phyloP scores from a whole-genome alignment of 257 asterid species.

The Nicotiana obtusifolia region DNA sequence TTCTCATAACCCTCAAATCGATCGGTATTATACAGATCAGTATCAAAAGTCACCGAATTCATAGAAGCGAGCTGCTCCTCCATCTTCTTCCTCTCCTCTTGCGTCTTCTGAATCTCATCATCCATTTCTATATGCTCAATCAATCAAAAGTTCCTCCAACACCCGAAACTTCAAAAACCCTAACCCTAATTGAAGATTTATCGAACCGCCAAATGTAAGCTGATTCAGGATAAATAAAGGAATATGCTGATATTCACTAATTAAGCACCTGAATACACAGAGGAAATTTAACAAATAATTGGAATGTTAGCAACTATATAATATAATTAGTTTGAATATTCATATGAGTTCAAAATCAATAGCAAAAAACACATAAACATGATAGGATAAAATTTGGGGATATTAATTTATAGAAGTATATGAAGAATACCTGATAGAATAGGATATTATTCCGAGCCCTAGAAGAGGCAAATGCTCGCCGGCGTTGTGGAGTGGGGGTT shows the following conservation, averaged over 20 bases:
- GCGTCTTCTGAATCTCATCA: constrained; percentile 59
- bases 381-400: too few relatives aligned
- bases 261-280: not conserved
- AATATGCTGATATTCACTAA: not conserved
- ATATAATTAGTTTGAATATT: too few relatives aligned
- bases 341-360: too few relatives aligned
- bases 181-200: not conserved
- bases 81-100: constrained; percentile 83
- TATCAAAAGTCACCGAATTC: constrained; percentile 63
- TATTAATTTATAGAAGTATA: too few relatives aligned
- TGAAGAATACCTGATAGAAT: too few relatives aligned
- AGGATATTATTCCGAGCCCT: too few relatives aligned
- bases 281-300: not conserved
- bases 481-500: too few relatives aligned
- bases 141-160: not conserved
- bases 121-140: constrained; percentile 6
- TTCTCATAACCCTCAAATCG: constrained; percentile 71
- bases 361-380: too few relatives aligned
- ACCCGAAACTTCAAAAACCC: not conserved
- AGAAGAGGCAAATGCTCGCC: too few relatives aligned
- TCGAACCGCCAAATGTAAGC: not conserved
- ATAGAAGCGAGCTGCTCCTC: constrained; percentile 83
- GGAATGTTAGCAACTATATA: not conserved
- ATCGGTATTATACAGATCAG: constrained; percentile 55
- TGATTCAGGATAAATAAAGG: not conserved